Conservation (phyloP, 2,329 filamentous ascomycete species). For the Cytospora schulzeri region DNA sequence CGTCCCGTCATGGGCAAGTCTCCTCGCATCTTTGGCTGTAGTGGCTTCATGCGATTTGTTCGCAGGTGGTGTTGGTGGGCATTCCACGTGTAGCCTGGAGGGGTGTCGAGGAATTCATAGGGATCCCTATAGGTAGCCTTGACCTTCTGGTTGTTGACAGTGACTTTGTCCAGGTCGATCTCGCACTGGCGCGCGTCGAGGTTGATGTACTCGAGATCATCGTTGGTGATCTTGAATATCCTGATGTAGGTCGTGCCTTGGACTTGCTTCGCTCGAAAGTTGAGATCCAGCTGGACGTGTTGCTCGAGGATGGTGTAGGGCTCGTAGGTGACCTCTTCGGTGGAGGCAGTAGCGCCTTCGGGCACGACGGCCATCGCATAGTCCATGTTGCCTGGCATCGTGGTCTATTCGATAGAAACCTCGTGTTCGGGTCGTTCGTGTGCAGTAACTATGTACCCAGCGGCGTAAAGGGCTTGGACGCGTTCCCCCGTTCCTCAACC, state of each 20-base stretch:
- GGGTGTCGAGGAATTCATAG: constrained; percentile 65
- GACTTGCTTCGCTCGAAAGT: constrained; percentile 75
- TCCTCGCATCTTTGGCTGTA: constrained; percentile 53
- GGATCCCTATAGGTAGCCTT: constrained; percentile 62
- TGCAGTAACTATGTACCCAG: not conserved
- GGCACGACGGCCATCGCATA: constrained; percentile 24
- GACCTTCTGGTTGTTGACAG: constrained; percentile 49
- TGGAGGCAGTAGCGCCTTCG: constrained; percentile 10
- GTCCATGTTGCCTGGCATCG: constrained; percentile 35
- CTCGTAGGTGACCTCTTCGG: constrained; percentile 33
- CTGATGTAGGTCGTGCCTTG: constrained; percentile 81
- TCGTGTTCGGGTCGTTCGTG: not conserved
- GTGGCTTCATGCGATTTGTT: constrained; percentile 63
- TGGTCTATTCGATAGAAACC: not conserved
- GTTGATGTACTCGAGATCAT: constrained; percentile 59
- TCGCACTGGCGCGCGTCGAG: constrained; percentile 66
- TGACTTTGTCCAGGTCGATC: constrained; percentile 57
- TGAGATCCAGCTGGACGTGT: constrained; percentile 85
- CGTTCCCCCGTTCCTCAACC: constrained; percentile 20
- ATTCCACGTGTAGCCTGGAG: constrained; percentile 62
- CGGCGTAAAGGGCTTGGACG: not conserved
- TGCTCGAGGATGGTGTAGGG: constrained; percentile 71
- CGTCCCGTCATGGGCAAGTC: constrained; percentile 59
- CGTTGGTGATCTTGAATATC: constrained; percentile 61
- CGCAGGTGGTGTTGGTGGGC: constrained; percentile 76